Percentiles rank a stretch among this genome's conserved stretches.
These are phyloP conservation scores for Spongiforma sp. DNA, from an alignment of 1,284 basidiomycete genomes.

Conservation along the genomic window DNA sequence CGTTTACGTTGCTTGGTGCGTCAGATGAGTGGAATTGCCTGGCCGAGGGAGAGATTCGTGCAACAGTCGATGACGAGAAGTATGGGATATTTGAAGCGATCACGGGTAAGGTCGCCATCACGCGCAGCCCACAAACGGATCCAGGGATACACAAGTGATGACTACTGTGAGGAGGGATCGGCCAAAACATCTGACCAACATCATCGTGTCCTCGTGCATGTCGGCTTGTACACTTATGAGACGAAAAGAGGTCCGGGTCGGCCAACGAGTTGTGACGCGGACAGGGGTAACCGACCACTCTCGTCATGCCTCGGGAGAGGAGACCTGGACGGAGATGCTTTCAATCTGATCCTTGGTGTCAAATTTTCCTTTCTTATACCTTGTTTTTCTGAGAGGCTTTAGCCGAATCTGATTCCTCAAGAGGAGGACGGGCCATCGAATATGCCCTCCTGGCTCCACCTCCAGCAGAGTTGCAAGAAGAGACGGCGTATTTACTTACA, in stretches of 20 bases:
- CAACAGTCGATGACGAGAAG: conserved; percentile 42
- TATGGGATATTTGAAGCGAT: conserved; percentile 33
- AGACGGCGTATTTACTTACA: conserved; percentile 44
- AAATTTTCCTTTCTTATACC: conserved; percentile 17
- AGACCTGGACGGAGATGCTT: conserved; percentile 53
- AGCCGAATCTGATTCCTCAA: conserved; percentile 38
- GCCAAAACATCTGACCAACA: conserved; percentile 41
- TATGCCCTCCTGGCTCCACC: conserved; percentile 29
- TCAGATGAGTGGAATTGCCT: conserved; percentile 52
- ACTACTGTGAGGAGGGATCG: conserved; percentile 46
- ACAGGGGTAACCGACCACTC: conserved; percentile 46
- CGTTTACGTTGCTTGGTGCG: conserved; percentile 54
- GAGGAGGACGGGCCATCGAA: conserved; percentile 28
- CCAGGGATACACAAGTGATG: conserved; percentile 52
- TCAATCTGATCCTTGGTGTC: conserved; percentile 47
- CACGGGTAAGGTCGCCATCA: conserved; percentile 48
- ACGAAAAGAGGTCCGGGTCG: conserved; percentile 2
- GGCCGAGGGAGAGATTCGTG: conserved; percentile 48
- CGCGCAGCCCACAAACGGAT: conserved; percentile 56
- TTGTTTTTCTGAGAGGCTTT: conserved; percentile 10
- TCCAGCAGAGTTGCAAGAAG: conserved; percentile 35
- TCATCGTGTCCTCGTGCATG: conserved; percentile 47
- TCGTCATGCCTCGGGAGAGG: conserved; percentile 52
- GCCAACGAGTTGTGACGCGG: conserved; percentile 5
- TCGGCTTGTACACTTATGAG: conserved; percentile 11